A percentile compares a stretch with the other conserved stretches of the same genome.
Evolutionary conservation across 768 basidiomycete species (phyloP).

Genomic region (Tylopilus cervinicoccineus): DNA sequence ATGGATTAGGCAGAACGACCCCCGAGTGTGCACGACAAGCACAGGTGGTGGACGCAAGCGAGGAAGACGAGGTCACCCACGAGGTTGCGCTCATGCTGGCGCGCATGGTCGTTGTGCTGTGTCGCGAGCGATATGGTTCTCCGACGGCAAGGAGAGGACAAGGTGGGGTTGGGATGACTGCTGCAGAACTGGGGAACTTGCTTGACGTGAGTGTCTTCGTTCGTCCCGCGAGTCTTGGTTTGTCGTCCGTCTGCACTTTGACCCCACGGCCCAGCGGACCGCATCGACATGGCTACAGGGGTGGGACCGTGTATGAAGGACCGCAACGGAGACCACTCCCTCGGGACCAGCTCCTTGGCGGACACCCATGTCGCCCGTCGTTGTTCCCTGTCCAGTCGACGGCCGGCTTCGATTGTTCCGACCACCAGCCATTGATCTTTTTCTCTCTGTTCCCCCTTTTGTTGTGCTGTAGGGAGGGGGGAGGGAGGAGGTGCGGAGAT

Average conservation of each 20-base stretch:
- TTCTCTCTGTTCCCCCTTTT: constrained; percentile 5
- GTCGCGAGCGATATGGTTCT: constrained; percentile 18
- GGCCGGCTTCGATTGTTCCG: neutral
- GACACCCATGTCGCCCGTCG: constrained; percentile 1
- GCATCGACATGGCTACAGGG: constrained; percentile 12
- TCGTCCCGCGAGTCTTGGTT: neutral
- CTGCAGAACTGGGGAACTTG: constrained; percentile 29
- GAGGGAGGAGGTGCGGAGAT: constrained; percentile 21
- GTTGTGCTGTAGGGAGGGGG: constrained; percentile 13
- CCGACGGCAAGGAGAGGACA: constrained; percentile 2
- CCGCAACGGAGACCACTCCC: neutral
- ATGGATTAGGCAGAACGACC: constrained; percentile 14
- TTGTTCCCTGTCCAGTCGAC: constrained; percentile 8
- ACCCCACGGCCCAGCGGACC: constrained; percentile 10
- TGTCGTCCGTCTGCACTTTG: neutral
- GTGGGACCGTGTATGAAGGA: neutral
- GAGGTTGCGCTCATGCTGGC: constrained; percentile 21
- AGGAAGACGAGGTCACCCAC: constrained; percentile 1
- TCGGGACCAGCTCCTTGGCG: constrained; percentile 5
- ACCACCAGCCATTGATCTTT: constrained; percentile 1
- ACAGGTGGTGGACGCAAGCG: neutral
- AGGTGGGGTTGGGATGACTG: constrained; percentile 21
- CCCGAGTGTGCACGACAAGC: constrained; percentile 6
- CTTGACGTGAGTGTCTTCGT: constrained; percentile 28
- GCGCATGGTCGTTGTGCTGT: constrained; percentile 22